phyloP scores from a whole-genome alignment of 2,329 filamentous ascomycete genomes.

The Stylonectria norvegica region DNA sequence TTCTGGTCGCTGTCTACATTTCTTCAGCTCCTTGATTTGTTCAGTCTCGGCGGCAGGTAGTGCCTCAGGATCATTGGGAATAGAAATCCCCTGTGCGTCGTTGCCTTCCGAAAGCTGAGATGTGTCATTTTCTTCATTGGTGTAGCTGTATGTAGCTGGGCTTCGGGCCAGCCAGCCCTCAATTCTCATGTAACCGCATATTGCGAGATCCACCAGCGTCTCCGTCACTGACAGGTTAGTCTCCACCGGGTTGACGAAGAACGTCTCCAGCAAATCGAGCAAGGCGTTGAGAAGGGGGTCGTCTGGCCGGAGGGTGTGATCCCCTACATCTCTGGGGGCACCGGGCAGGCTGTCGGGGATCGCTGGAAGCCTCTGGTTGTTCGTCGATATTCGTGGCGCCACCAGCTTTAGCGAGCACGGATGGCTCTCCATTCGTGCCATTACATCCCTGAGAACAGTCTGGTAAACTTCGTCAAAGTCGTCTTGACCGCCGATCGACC shows the following conservation, averaged over 20 bases:
- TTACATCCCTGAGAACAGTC: conserved; percentile 66
- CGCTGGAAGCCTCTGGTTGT: conserved; percentile 54
- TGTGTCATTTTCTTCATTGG: conserved; percentile 40
- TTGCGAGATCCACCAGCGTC: conserved; percentile 73
- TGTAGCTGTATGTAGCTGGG: conserved; percentile 57
- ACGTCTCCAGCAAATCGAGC: conserved; percentile 69
- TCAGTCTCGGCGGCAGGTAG: conserved; percentile 25
- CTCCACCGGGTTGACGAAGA: conserved; percentile 87
- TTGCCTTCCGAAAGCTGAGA: conserved; percentile 3
- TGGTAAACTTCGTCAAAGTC: conserved; percentile 73
- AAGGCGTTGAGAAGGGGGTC: conserved; percentile 64
- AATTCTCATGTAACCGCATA: conserved; percentile 79
- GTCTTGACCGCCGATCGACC: conserved; percentile 64
- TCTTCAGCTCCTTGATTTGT: conserved; percentile 46
- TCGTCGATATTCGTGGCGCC: conserved; percentile 55
- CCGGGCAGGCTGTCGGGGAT: conserved; percentile 56
- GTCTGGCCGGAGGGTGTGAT: conserved; percentile 59
- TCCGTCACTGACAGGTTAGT: conserved; percentile 88
- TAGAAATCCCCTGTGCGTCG: conserved; percentile 15
- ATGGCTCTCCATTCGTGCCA: conserved; percentile 66
- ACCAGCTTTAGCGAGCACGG: conserved; percentile 69
- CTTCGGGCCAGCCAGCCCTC: conserved; percentile 87
- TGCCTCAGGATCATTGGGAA: conserved; percentile 19
- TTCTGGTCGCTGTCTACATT: conserved; percentile 51
- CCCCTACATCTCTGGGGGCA: conserved; percentile 57